Base-by-base conservation (phyloP, 2,329 filamentous ascomycete genomes). In the Neofusicoccum ribis region DNA sequence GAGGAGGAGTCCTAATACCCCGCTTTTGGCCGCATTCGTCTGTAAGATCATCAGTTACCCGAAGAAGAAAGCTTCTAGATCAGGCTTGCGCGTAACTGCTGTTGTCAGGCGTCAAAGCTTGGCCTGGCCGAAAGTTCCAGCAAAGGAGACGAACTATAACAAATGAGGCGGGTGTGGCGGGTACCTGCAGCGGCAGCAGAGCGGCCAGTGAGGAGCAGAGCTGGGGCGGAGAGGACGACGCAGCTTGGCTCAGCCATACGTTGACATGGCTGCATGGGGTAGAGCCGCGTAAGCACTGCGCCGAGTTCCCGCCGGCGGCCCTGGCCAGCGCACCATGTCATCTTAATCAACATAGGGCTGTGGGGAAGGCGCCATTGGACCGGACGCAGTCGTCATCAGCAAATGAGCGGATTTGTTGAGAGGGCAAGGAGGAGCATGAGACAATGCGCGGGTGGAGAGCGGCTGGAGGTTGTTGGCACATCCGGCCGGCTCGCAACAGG, bases 261-360 rank as follows among this genome's bases (percentile, higher is more conserved):
- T 59, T 31, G 54, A 34, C 54, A 46, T n/a, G 23, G 27, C 54
- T 59, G 54, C 8, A 59, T 59, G 41, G 54, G 54, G 54, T 59
- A 59, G 54, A 59, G 60, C 60, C 60, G 60, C 60, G 60, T 63
- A 63, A 63, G 47, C 60, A 44, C 60, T 37, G n/a, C 60, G 60
- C 60, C 60, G 47, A 59, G 41, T 59, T 59, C 39, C 41, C 54
- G 39, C 54, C 54, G 54, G 41, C 17, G 17, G 36, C 17, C 37
- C 20, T 58, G 23, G 54, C 54, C 54, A 59, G n/a, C 39, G 23
- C 52, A 43, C 12, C 39, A 34, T 12, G 39, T 46, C 39, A 59
- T 59, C 43, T 59, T 59, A 59, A 59, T 59, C 54, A 59, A 17
- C 54, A 23, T 59, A 59, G 41, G 54, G 54, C 54, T 59, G 54